phyloP scores from a whole-genome alignment of 139 green algal species.

The Tetraselmis striata region DNA sequence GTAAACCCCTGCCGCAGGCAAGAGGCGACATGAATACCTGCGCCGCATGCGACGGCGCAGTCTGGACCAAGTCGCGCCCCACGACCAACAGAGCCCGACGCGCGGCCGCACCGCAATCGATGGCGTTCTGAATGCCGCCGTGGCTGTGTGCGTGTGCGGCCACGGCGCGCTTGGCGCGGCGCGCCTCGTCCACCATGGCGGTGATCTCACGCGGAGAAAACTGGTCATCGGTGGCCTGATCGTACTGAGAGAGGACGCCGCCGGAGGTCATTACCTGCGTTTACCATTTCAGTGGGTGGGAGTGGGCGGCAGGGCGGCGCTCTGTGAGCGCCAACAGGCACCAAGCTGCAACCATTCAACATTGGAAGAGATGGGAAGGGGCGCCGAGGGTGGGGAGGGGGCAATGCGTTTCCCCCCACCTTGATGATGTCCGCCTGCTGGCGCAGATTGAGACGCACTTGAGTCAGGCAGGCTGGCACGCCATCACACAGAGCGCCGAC shows the following conservation, averaged over 20 bases:
- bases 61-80: not conserved
- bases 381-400: too few species aligned
- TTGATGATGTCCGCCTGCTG: not conserved
- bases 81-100: too few species aligned
- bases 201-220: not conserved
- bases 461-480: not conserved
- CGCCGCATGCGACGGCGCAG: not conserved
- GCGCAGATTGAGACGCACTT: not conserved
- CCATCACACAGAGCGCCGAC: not conserved
- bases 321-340: not conserved
- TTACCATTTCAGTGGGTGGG: too few species aligned
- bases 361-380: not conserved
- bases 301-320: too few species aligned
- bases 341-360: not conserved
- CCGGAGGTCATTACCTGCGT: not conserved
- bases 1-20: too few species aligned
- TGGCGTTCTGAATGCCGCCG: not conserved
- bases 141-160: not conserved
- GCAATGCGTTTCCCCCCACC: too few species aligned
- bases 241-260: not conserved
- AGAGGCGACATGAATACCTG: not conserved
- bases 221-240: not conserved
- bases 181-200: not conserved
- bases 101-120: not conserved
- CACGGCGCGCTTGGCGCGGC: not conserved